A percentile compares a stretch with the other conserved stretches of the same genome.
These are phyloP conservation scores for Dactylellina drechsleri DNA, from an alignment of 2,329 filamentous ascomycete species.

Conservation along the genomic window DNA sequence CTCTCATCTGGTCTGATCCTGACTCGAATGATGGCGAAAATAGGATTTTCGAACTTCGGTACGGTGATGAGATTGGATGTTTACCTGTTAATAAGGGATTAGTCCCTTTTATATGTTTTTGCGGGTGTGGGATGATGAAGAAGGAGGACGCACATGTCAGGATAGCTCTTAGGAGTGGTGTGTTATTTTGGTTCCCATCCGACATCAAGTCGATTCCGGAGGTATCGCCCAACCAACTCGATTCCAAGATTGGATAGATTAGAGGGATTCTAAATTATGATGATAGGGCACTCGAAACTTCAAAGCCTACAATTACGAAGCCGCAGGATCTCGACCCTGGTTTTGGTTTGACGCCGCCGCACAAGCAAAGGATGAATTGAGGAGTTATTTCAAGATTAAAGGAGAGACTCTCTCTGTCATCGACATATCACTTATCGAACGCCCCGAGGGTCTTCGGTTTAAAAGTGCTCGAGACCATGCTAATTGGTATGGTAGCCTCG, in stretches of 20 bases:
- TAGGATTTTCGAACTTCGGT: conserved; percentile 36
- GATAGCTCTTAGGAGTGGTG: conserved; percentile 33
- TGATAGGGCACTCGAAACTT: background rate
- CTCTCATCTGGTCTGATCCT: conserved; percentile 19
- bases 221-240: conserved; percentile 1
- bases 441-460: conserved; percentile 25
- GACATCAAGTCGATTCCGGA: conserved; percentile 24
- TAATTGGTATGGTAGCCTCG: conserved; percentile 36
- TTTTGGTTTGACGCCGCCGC: conserved; percentile 29
- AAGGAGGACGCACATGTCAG: conserved; percentile 37
- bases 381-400: conserved; percentile 19
- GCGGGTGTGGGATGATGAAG: conserved; percentile 28
- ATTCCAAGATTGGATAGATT: background rate
- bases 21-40: conserved; percentile 30
- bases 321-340: conserved; percentile 19
- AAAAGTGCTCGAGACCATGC: conserved; percentile 27
- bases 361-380: conserved; percentile 28
- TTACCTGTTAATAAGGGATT: conserved; percentile 10
- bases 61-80: conserved; percentile 12
- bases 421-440: conserved; percentile 24
- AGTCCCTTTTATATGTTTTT: conserved; percentile 39
- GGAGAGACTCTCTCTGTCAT: conserved; percentile 20
- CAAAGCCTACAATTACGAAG: conserved; percentile 16
- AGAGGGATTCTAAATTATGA: too few species aligned
- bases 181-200: conserved; percentile 49